A percentile compares a stretch with the other conserved stretches of the same genome.
phyloP scores from a whole-genome alignment of 1,284 basidiomycete species.

The Anthracocystis walkeri region DNA sequence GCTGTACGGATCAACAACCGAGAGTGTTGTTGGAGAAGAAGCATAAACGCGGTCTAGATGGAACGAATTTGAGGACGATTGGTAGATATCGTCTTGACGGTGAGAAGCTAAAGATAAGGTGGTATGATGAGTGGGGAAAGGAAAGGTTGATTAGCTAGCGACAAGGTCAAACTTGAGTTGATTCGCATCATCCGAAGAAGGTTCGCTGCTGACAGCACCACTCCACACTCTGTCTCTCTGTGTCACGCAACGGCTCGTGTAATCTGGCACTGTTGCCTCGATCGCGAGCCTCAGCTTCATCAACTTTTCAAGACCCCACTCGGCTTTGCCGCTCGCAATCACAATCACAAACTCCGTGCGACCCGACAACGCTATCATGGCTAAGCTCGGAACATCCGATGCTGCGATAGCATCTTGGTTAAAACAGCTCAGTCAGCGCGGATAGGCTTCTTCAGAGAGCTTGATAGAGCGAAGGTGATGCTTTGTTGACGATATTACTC shows the following conservation, averaged over 20 bases:
- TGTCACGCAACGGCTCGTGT: conserved; percentile 20
- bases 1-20: conserved; percentile 31
- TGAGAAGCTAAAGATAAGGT: not conserved
- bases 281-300: conserved; percentile 19
- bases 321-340: not conserved
- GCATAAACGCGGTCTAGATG: conserved; percentile 23
- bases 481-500: not conserved
- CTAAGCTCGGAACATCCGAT: not conserved
- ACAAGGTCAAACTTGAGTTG: not conserved
- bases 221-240: not conserved
- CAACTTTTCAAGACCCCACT: not conserved
- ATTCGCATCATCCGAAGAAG: too few species aligned
- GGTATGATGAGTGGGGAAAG: not conserved
- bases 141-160: not conserved
- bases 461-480: not conserved
- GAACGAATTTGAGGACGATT: conserved; percentile 5
- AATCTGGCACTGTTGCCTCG: conserved; percentile 23
- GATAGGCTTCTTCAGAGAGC: not conserved
- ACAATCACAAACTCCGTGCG: not conserved
- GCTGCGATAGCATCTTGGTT: not conserved
- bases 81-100: conserved; percentile 7
- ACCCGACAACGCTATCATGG: too few species aligned
- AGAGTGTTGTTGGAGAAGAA: conserved; percentile 34
- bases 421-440: not conserved
- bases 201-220: not conserved